Percentiles rank a stretch among this genome's conserved stretches.
Conservation (phyloP, 805 yeast genomes). For the Yarrowia sp. region DNA sequence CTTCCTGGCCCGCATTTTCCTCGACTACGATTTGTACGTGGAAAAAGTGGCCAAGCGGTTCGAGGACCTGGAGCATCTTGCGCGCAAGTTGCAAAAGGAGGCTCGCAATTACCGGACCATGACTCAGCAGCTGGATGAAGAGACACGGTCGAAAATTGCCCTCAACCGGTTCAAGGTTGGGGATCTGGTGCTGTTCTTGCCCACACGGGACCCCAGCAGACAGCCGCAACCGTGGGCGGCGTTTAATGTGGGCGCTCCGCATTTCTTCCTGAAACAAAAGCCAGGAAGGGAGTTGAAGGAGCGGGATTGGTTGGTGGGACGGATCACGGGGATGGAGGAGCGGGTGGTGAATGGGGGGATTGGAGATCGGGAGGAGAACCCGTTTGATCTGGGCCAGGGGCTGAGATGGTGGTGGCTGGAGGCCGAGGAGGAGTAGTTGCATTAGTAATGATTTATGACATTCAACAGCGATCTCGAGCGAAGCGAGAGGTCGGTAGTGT, state of each 20-base stretch:
- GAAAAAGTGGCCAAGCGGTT: conserved; percentile 67
- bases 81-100: conserved; percentile 79
- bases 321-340: conserved; percentile 58
- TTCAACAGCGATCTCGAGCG: not conserved
- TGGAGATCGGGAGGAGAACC: conserved; percentile 53
- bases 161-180: conserved; percentile 64
- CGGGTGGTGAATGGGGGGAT: conserved; percentile 43
- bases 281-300: conserved; percentile 41
- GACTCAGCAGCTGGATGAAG: conserved; percentile 36
- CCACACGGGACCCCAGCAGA: conserved; percentile 56
- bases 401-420: conserved; percentile 62
- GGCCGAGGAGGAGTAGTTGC: conserved; percentile 44
- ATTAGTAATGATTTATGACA: conserved; percentile 12
- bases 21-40: conserved; percentile 43
- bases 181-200: conserved; percentile 81
- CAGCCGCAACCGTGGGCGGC: conserved; percentile 80
- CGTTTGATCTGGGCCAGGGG: conserved; percentile 63
- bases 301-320: conserved; percentile 82
- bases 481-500: no score
- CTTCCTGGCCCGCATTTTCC: conserved; percentile 37
- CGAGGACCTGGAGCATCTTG: conserved; percentile 84
- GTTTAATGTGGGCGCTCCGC: conserved; percentile 84
- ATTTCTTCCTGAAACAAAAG: conserved; percentile 65
- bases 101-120: conserved; percentile 49
- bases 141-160: conserved; percentile 54